Evolutionary conservation across 1,284 basidiomycete genomes (phyloP).

Genomic region (Somion occarium): DNA sequence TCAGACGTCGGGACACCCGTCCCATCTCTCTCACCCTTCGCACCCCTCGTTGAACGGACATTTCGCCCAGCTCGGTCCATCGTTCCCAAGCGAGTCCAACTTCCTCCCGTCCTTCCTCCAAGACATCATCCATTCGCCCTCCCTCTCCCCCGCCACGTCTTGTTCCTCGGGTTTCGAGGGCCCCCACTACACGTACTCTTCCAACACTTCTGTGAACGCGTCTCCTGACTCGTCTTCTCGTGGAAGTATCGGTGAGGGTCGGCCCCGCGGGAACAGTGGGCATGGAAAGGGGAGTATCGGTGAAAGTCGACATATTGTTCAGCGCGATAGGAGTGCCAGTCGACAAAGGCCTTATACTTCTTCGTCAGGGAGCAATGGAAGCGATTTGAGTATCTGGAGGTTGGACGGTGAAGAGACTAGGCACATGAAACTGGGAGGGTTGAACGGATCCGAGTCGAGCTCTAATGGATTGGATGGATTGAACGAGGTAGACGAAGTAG

Average conservation of each 20-base stretch:
- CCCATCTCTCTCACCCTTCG: slow-evolving; percentile 12
- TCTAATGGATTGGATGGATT: slow-evolving; percentile 5
- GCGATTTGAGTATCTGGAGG: slow-evolving; percentile 56
- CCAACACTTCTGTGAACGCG: neutral
- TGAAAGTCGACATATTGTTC: too few relatives aligned
- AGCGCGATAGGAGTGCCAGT: too few relatives aligned
- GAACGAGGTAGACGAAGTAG: neutral
- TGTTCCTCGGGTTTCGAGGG: slow-evolving; percentile 2
- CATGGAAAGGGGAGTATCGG: too few relatives aligned
- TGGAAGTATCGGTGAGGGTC: slow-evolving; percentile 1
- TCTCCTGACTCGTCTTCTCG: slow-evolving; percentile 2
- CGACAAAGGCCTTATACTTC: neutral
- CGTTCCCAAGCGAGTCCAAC: slow-evolving; percentile 28
- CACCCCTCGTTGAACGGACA: slow-evolving; percentile 11
- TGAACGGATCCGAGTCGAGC: neutral
- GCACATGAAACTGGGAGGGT: neutral
- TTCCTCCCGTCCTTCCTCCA: slow-evolving; percentile 69
- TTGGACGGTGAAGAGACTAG: slow-evolving; percentile 62
- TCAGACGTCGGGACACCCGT: slow-evolving; percentile 48
- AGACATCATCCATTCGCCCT: slow-evolving; percentile 61
- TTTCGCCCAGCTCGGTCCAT: slow-evolving; percentile 11
- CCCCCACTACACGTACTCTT: neutral
- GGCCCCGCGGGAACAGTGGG: neutral
- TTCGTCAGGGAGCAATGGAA: neutral
- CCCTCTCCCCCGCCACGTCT: slow-evolving; percentile 4